phyloP scores from a whole-genome alignment of 495 filamentous ascomycete species.

The Xylaria intraflava region DNA sequence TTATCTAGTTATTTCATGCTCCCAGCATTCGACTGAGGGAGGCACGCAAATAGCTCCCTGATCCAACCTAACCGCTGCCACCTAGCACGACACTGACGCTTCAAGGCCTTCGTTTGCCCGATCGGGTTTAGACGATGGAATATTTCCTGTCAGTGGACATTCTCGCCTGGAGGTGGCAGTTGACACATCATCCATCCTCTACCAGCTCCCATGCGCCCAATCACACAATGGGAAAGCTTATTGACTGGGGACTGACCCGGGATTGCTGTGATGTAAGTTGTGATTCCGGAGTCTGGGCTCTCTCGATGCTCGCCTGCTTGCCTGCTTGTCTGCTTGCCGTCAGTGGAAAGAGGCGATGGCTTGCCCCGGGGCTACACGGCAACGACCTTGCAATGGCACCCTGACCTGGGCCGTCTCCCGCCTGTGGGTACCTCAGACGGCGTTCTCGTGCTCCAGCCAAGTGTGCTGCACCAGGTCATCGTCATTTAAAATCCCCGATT shows the following conservation, averaged over 20 bases:
- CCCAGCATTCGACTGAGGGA: no score
- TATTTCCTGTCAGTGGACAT: no score
- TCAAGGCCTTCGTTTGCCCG: conserved; percentile 4
- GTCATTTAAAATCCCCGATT: conserved; percentile 6
- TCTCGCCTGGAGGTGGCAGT: conserved; percentile 2
- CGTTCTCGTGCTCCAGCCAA: conserved; percentile 5
- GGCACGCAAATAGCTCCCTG: no score
- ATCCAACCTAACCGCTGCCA: no score
- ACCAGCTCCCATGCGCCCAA: conserved; percentile 1
- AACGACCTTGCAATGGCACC: no score
- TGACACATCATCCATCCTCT: conserved; percentile 10
- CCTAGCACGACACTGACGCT: no score
- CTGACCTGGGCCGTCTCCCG: no score
- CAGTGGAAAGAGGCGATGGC: no score
- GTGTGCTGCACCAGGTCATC: conserved; percentile 1
- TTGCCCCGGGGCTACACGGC: no score
- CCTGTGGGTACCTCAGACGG: not conserved
- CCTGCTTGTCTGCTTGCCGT: no score
- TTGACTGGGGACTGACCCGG: not conserved
- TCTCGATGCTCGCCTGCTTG: no score
- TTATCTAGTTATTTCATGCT: no score
- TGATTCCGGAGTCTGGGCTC: conserved; percentile 7
- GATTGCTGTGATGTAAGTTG: not conserved
- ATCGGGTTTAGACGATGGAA: conserved; percentile 3
- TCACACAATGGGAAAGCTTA: conserved; percentile 9